These are phyloP conservation scores for Corylus heterophylla DNA, from an alignment of 306 rosid species.

Conservation along the genomic window DNA sequence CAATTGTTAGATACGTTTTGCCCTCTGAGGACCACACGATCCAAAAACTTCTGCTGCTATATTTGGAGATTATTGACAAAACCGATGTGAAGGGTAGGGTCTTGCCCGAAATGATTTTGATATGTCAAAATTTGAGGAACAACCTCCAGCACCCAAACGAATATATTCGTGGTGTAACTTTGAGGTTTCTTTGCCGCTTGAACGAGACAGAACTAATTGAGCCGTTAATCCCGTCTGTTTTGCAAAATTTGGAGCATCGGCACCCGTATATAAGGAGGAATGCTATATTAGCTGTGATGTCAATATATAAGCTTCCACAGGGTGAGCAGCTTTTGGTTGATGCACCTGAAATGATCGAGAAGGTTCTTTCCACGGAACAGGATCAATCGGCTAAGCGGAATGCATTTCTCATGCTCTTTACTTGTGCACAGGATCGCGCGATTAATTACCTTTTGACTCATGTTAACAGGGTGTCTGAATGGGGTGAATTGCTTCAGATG, in stretches of 20 bases:
- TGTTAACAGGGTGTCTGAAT: conserved; percentile 68
- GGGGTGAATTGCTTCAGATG: conserved; percentile 95
- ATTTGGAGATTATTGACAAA: conserved; percentile 89
- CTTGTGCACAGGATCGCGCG: conserved; percentile 88
- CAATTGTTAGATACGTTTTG: conserved; percentile 84
- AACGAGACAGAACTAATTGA: conserved; percentile 87
- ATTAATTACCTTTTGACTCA: conserved; percentile 63
- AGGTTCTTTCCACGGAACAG: conserved; percentile 73
- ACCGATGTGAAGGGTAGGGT: conserved; percentile 84
- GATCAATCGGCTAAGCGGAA: conserved; percentile 80
- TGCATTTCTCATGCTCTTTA: conserved; percentile 93
- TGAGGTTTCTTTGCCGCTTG: conserved; percentile 87
- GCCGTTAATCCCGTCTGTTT: conserved; percentile 82
- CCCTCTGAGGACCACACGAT: conserved; percentile 96
- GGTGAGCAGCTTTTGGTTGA: conserved; percentile 77
- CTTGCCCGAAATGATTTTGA: conserved; percentile 94
- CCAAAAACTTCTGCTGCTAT: conserved; percentile 92
- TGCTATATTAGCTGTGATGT: conserved; percentile 86
- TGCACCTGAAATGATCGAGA: conserved; percentile 88
- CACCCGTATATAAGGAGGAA: conserved; percentile 85
- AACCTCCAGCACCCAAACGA: conserved; percentile 89
- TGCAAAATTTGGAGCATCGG: conserved; percentile 82
- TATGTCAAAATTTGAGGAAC: conserved; percentile 93
- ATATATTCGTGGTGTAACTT: conserved; percentile 91
- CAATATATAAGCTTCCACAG: conserved; percentile 74